Conservation (phyloP, 2,329 filamentous ascomycete genomes). For the Parastagonospora avenae region DNA sequence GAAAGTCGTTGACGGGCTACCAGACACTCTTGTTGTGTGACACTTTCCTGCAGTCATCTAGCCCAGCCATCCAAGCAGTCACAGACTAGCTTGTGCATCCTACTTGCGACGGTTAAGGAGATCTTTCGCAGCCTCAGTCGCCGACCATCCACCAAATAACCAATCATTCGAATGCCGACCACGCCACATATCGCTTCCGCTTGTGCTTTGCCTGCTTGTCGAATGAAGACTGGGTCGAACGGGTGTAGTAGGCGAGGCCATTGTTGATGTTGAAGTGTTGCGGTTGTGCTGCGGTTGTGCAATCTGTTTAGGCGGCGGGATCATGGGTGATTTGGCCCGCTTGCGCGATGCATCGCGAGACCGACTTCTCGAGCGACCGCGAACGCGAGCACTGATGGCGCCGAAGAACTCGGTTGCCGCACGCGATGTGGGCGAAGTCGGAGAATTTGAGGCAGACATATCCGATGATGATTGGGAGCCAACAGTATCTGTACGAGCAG, state of each 20-base stretch:
- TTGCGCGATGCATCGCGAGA: slow-evolving; percentile 33
- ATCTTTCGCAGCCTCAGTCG: slow-evolving; percentile 43
- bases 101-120: slow-evolving; percentile 32
- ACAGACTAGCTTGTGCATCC: slow-evolving; percentile 1
- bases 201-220: slow-evolving; percentile 31
- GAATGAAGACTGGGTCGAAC: slow-evolving; percentile 29
- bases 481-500: slow-evolving; percentile 36
- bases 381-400: slow-evolving; percentile 40
- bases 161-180: slow-evolving; percentile 48
- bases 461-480: slow-evolving; percentile 25
- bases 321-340: slow-evolving; percentile 39
- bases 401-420: slow-evolving; percentile 42
- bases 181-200: slow-evolving; percentile 42
- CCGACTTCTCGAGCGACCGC: slow-evolving; percentile 41
- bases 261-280: slow-evolving; percentile 9
- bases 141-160: slow-evolving; percentile 46
- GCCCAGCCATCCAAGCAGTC: slow-evolving; percentile 3
- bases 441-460: slow-evolving; percentile 31
- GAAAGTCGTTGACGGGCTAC: slow-evolving; percentile 17
- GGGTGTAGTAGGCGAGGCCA: slow-evolving; percentile 18
- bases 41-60: slow-evolving; percentile 24
- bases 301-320: slow-evolving; percentile 33
- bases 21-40: slow-evolving; percentile 27
- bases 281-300: slow-evolving; percentile 19
- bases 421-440: slow-evolving; percentile 22